These are phyloP conservation scores for Pontederia crassipes DNA, from an alignment of 176 grass and related monocot genomes.

Conservation along the genomic window DNA sequence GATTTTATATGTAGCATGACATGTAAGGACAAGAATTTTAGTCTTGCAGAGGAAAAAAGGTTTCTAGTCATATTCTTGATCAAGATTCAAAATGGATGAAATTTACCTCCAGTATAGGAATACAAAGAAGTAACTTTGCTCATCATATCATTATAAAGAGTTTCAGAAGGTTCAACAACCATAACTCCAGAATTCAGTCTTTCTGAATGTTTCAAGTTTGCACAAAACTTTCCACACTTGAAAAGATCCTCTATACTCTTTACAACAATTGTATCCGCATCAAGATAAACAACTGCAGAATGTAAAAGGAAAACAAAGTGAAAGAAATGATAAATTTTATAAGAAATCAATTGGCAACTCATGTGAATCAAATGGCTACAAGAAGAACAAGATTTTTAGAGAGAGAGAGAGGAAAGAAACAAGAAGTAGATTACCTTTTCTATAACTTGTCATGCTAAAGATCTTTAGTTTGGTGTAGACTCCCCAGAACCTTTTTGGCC, in stretches of 20 bases:
- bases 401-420: neutral
- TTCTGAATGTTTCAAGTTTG: constrained; percentile 96
- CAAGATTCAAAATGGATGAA: neutral
- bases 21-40: no score
- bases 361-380: neutral
- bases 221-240: constrained; percentile 85
- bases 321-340: neutral
- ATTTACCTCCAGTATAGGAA: constrained; percentile 88
- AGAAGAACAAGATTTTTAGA: neutral
- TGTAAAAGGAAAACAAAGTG: constrained; percentile 10
- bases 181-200: constrained; percentile 94
- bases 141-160: constrained; percentile 79
- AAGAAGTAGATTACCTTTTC: constrained; percentile 38
- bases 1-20: no score
- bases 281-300: constrained; percentile 69
- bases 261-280: constrained; percentile 92
- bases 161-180: constrained; percentile 93
- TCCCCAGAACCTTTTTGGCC: constrained; percentile 89
- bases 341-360: neutral
- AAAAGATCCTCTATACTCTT: constrained; percentile 91
- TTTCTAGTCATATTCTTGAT: neutral
- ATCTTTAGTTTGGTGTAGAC: constrained; percentile 96
- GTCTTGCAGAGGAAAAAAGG: neutral
- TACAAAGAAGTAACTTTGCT: constrained; percentile 54
- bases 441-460: constrained; percentile 81